Percentiles rank a stretch among this genome's conserved stretches.
These are phyloP conservation scores for Huntiella moniliformis DNA, from an alignment of 2,329 filamentous ascomycete species.

Conservation along the genomic window DNA sequence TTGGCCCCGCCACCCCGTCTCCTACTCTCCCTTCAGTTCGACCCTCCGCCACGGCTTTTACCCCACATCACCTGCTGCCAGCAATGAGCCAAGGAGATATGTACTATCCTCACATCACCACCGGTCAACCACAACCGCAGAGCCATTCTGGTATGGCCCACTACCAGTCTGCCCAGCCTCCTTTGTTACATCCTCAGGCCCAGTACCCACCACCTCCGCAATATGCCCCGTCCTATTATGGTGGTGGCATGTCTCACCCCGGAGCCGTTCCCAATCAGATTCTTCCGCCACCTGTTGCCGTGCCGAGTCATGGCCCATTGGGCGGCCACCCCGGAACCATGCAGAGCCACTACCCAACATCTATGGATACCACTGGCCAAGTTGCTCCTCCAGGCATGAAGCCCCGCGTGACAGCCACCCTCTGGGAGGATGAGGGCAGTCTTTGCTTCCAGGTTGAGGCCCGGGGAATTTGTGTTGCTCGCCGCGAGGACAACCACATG, in stretches of 20 bases:
- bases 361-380: conserved; percentile 75
- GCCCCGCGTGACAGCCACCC: conserved; percentile 81
- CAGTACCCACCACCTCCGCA: conserved; percentile 44
- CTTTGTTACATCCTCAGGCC: conserved; percentile 54
- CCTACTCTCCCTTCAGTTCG: conserved; percentile 36
- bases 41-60: conserved; percentile 22
- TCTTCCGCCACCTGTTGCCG: conserved; percentile 41
- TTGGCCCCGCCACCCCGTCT: conserved; percentile 61
- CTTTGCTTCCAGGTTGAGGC: conserved; percentile 96
- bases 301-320: conserved; percentile 19
- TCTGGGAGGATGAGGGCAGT: conserved; percentile 97
- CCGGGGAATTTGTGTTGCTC: conserved; percentile 83
- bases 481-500: conserved; percentile 96
- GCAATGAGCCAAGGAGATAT: conserved; percentile 81
- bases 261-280: conserved; percentile 52
- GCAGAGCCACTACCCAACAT: conserved; percentile 30
- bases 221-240: conserved; percentile 55
- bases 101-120: conserved; percentile 72
- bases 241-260: conserved; percentile 52
- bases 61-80: conserved; percentile 25
- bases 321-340: conserved; percentile 38
- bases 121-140: conserved; percentile 57
- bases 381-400: conserved; percentile 87
- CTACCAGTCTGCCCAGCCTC: conserved; percentile 63
- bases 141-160: conserved; percentile 41